A percentile compares a stretch with the other conserved stretches of the same genome.
Evolutionary conservation across 768 basidiomycete species (phyloP).

Genomic region (Wakefieldia striispora): DNA sequence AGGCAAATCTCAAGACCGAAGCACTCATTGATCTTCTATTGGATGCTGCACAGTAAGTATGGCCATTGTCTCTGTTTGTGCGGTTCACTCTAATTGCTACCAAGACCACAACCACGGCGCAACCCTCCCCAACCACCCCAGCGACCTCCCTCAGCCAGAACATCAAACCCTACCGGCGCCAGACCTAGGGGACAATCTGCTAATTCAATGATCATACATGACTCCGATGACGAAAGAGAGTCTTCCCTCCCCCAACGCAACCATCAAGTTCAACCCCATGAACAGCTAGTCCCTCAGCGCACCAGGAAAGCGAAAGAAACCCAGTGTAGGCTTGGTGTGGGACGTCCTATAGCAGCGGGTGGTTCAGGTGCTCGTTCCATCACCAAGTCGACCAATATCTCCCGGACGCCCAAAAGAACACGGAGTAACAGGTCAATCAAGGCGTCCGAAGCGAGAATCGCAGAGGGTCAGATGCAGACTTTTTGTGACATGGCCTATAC

Average conservation of each 20-base stretch:
- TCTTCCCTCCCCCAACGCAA: constrained; percentile 22
- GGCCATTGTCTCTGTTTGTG: constrained; percentile 33
- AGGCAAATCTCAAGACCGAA: constrained; percentile 80
- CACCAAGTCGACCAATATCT: constrained; percentile 56
- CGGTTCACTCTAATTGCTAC: constrained; percentile 32
- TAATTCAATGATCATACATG: constrained; percentile 38
- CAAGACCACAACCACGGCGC: constrained; percentile 28
- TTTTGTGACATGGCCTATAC: background rate
- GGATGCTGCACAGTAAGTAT: constrained; percentile 44
- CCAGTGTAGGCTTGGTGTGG: constrained; percentile 69
- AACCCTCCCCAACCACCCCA: constrained; percentile 19
- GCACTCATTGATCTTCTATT: constrained; percentile 73
- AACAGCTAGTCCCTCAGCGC: constrained; percentile 32
- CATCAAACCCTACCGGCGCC: constrained; percentile 25
- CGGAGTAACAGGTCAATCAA: constrained; percentile 51
- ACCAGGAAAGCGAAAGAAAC: constrained; percentile 71
- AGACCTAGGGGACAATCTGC: constrained; percentile 33
- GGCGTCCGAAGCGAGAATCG: constrained; percentile 54
- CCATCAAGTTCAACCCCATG: constrained; percentile 10
- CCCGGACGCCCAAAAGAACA: constrained; percentile 44
- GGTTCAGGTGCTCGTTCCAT: constrained; percentile 64
- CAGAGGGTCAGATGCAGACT: constrained; percentile 41
- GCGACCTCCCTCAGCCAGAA: constrained; percentile 34
- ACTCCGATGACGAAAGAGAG: constrained; percentile 44
- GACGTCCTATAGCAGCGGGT: constrained; percentile 63